These are phyloP conservation scores for Pichia sp. DNA, from an alignment of 1,139 yeast genomes.

Conservation along the genomic window DNA sequence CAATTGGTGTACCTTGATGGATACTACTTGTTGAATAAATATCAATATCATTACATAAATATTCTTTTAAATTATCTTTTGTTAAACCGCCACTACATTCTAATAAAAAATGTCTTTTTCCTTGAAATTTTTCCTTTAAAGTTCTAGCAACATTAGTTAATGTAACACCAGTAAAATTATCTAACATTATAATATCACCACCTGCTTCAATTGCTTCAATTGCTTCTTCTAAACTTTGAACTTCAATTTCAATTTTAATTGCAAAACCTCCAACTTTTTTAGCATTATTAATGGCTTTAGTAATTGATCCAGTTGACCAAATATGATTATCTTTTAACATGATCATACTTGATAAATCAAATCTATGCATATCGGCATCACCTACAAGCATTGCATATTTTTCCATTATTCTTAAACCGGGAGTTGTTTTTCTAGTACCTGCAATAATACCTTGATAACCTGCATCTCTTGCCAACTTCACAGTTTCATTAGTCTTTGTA, in stretches of 20 bases:
- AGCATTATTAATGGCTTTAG: conserved; percentile 74
- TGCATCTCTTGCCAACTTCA: conserved; percentile 55
- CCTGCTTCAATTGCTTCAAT: conserved; percentile 90
- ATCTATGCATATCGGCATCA: conserved; percentile 89
- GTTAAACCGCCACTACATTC: conserved; percentile 94
- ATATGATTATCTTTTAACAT: conserved; percentile 95
- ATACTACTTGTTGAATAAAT: conserved; percentile 89
- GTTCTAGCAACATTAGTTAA: conserved; percentile 59
- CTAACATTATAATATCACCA: conserved; percentile 94
- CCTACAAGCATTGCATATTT: conserved; percentile 95
- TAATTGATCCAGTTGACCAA: conserved; percentile 87
- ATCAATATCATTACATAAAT: conserved; percentile 74
- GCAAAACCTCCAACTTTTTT: conserved; percentile 82
- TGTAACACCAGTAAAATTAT: conserved; percentile 70
- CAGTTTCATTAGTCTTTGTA: conserved; percentile 60
- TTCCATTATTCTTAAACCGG: conserved; percentile 82
- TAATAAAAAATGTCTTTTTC: conserved; percentile 40
- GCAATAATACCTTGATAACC: conserved; percentile 85
- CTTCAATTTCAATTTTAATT: conserved; percentile 88
- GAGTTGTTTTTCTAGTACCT: conserved; percentile 98
- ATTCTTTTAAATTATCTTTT: conserved; percentile 56
- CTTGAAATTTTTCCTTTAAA: conserved; percentile 54
- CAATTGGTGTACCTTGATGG: conserved; percentile 79
- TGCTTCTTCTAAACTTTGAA: conserved; percentile 77
- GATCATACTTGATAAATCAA: conserved; percentile 88